Evolutionary conservation across 1,139 yeast genomes (phyloP), one percentile per base, ranked within the genome.

Genomic region (Kurtzmaniella natalensis): DNA sequence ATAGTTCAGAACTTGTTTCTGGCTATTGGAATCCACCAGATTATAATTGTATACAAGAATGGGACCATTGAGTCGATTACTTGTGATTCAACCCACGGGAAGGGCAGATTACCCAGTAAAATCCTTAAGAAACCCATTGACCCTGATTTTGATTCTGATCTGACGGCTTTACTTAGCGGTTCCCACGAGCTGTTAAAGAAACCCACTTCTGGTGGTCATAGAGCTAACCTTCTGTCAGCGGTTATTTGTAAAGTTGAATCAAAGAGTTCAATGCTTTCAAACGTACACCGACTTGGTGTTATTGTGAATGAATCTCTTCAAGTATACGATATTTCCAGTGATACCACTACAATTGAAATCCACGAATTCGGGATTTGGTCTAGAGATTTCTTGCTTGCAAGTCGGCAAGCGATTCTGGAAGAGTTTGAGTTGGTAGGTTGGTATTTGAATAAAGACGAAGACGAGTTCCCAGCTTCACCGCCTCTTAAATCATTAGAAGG

Each of bases 371-470:
- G 35, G 8, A 33, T 22, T 11, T 33, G 28, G 16, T 25, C 27
- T 6, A 27, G 28, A 9, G 19, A 22, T 17, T 18, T 29, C 9
- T 29, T 29, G 7, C 14, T 23, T 25, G 36, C 30, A n/a, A 17
- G 25, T 3, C 25, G 32, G 13, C 16, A 23, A 13, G 16, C 26
- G 9, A 24, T 18, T 16, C 36, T 25, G 32, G 25, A 30, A 16
- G 27, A 19, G 7, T 34, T 34, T 21, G 37, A 34, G 23, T 34
- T 28, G 5, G 20, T 34, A 3, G 23, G 28, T 18, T 34, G 37
- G 37, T 22, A 15, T 27, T 6, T 17, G 4, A 26, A 4, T 11
- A 23, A 9, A 7, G 26, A 16, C 5, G 26, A 23, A 3, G 26
- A 23, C 16, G 8, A 7, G 7, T 5, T 7, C 16, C 16, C 7